A percentile compares a stretch with the other conserved stretches of the same genome.
These are phyloP conservation scores for Bipolaris cookei DNA, from an alignment of 2,329 filamentous ascomycete species.

Conservation along the genomic window DNA sequence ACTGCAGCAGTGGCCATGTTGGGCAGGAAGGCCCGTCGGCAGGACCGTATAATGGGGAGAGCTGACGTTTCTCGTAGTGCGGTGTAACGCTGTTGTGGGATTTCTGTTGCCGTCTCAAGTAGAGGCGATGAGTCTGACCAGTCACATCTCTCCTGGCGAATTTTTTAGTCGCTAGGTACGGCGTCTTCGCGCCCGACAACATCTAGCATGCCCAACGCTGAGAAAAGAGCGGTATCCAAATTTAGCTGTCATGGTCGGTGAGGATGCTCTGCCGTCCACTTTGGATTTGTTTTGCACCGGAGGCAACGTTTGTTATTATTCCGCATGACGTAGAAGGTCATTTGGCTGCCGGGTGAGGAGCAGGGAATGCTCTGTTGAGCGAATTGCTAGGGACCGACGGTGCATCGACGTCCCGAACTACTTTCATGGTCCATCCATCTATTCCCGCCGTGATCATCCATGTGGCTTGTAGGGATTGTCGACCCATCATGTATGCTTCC, in stretches of 20 bases:
- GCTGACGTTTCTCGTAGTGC: not conserved
- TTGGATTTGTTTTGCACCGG: not conserved
- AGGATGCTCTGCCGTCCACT: not conserved
- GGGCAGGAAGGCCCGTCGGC: not conserved
- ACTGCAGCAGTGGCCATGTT: slow-evolving; percentile 25
- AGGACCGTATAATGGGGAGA: not conserved
- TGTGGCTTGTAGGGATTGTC: not conserved
- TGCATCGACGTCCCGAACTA: not conserved
- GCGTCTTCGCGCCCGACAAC: not conserved
- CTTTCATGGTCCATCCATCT: not conserved
- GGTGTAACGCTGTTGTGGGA: not conserved
- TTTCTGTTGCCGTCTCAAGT: not conserved
- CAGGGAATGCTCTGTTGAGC: not conserved
- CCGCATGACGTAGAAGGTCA: not conserved
- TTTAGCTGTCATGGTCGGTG: not conserved
- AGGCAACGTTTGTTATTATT: not conserved
- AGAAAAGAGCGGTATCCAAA: not conserved
- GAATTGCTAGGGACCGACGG: not conserved
- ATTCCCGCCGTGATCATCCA: not conserved
- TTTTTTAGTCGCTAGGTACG: slow-evolving; percentile 14
- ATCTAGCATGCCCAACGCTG: not conserved
- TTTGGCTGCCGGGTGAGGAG: not conserved
- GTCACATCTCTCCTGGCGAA: slow-evolving; percentile 10
- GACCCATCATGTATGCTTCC: not conserved
- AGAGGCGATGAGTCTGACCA: slow-evolving; percentile 1